These are phyloP conservation scores for Vigna nakashimae DNA, from an alignment of 306 rosid genomes.

Conservation along the genomic window DNA sequence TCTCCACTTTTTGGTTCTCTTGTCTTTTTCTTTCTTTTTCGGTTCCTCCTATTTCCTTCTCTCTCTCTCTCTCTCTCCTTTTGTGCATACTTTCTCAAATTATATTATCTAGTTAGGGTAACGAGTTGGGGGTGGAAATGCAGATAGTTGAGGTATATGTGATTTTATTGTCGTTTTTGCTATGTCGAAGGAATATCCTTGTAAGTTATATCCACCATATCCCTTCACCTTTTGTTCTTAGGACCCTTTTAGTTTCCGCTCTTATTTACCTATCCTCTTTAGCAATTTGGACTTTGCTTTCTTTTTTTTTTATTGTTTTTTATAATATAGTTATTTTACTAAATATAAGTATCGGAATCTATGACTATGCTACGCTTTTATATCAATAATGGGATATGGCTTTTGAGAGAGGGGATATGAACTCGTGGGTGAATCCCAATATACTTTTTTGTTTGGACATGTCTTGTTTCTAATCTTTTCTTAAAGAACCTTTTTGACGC, in stretches of 20 bases:
- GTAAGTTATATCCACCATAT: constrained; percentile 32
- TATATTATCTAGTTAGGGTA: constrained; percentile 43
- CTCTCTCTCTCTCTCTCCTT: background rate
- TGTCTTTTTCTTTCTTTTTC: background rate
- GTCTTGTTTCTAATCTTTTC: constrained; percentile 47
- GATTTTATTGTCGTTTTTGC: constrained; percentile 42
- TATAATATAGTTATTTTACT: background rate
- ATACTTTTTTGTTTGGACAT: constrained; percentile 46
- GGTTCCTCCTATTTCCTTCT: too few species aligned
- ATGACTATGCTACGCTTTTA: background rate
- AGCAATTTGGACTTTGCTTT: background rate
- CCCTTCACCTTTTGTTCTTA: constrained; percentile 41
- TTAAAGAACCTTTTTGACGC: constrained; percentile 39
- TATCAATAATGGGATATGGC: constrained; percentile 21
- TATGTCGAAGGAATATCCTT: constrained; percentile 47
- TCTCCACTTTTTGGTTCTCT: background rate
- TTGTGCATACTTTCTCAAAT: background rate
- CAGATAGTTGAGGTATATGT: constrained; percentile 9
- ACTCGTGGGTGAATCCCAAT: constrained; percentile 44
- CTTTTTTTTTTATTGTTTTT: background rate
- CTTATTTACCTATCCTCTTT: constrained; percentile 29
- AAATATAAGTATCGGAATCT: constrained; percentile 13
- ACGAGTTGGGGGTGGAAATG: constrained; percentile 33
- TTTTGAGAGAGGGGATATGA: constrained; percentile 9
- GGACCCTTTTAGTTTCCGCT: constrained; percentile 47